Evolutionary conservation across 192 early-diverging fungal genomes (phyloP).

Genomic region (Diversispora eburnea): DNA sequence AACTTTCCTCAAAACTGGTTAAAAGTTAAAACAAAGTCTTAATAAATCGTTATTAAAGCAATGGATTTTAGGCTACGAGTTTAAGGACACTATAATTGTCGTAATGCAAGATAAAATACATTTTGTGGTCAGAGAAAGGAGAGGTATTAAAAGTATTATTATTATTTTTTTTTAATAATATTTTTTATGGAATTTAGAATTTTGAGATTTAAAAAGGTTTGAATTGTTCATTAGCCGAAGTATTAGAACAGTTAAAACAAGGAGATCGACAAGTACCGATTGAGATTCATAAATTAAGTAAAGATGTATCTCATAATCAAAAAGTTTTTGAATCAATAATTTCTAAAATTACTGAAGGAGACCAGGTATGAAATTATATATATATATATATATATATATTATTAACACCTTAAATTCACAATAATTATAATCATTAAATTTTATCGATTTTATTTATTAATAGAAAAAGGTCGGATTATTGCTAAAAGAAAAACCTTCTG

Average conservation of each 20-base stretch:
- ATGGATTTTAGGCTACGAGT: constrained; percentile 93
- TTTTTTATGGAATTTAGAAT: neutral
- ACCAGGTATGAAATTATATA: constrained; percentile 28
- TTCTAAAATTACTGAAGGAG: constrained; percentile 41
- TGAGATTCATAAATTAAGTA: constrained; percentile 73
- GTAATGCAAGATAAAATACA: constrained; percentile 71
- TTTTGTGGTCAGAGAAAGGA: constrained; percentile 77
- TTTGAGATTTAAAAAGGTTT: neutral
- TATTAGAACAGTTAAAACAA: constrained; percentile 63
- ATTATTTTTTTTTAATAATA: neutral
- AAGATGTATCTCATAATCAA: constrained; percentile 71
- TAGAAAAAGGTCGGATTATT: constrained; percentile 73
- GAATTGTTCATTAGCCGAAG: constrained; percentile 36
- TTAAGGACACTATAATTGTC: constrained; percentile 79
- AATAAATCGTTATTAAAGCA: constrained; percentile 47
- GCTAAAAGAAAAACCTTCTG: constrained; percentile 68
- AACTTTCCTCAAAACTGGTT: neutral
- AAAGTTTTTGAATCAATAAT: constrained; percentile 59
- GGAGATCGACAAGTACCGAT: constrained; percentile 61
- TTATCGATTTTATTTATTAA: neutral
- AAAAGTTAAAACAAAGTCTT: constrained; percentile 1
- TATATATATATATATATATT: neutral
- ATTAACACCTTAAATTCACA: neutral
- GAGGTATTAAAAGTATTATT: constrained; percentile 50
- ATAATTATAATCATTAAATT: neutral